These are phyloP conservation scores for Malbranchea zuffiana DNA, from an alignment of 2,329 filamentous ascomycete species.

Conservation along the genomic window DNA sequence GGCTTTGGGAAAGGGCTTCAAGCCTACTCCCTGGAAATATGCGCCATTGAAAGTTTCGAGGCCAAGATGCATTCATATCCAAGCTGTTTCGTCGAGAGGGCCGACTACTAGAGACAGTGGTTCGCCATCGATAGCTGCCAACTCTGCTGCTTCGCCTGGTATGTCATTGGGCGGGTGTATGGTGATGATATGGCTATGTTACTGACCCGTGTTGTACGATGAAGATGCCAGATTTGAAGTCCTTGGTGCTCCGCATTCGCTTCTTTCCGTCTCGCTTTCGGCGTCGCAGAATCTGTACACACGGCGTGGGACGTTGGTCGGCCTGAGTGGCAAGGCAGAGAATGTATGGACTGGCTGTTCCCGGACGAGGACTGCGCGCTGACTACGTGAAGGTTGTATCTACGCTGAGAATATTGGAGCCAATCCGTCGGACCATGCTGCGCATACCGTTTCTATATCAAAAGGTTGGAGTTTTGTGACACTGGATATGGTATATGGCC, in stretches of 20 bases:
- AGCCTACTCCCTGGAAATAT: constrained; percentile 26
- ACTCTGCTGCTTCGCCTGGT: constrained; percentile 35
- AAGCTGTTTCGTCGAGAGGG: constrained; percentile 33
- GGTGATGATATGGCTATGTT: too few species aligned
- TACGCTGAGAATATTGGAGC: constrained; percentile 75
- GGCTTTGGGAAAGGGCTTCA: constrained; percentile 27
- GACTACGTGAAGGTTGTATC: constrained; percentile 58
- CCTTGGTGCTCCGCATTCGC: constrained; percentile 78
- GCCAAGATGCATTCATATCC: constrained; percentile 35
- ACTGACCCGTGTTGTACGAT: neutral
- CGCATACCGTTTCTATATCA: constrained; percentile 95
- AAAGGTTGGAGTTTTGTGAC: constrained; percentile 31
- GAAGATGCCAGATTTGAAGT: constrained; percentile 91
- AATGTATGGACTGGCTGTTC: constrained; percentile 50
- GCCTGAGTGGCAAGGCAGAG: constrained; percentile 77
- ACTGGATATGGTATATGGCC: neutral
- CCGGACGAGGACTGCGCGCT: neutral
- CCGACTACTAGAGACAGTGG: constrained; percentile 27
- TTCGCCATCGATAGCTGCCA: constrained; percentile 29
- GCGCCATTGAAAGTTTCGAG: constrained; percentile 18
- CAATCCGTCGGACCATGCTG: constrained; percentile 64
- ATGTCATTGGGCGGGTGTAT: too few species aligned
- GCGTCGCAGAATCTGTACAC: constrained; percentile 92
- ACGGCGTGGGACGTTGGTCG: constrained; percentile 79
- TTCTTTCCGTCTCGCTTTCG: constrained; percentile 85